phyloP scores from a whole-genome alignment of 257 asterid species.

The Solanum rostratum region DNA sequence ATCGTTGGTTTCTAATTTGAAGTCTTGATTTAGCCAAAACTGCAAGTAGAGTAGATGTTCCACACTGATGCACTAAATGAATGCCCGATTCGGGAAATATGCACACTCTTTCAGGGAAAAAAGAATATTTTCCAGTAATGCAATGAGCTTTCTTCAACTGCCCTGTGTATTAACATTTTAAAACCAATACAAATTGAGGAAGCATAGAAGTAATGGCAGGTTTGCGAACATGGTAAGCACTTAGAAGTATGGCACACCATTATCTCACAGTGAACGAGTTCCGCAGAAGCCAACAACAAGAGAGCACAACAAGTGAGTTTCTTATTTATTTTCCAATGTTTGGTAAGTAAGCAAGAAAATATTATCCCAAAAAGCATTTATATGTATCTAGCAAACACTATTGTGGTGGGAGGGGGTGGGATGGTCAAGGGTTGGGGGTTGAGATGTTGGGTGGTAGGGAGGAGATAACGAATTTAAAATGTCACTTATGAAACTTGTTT shows the following conservation, averaged over 20 bases:
- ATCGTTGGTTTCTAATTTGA: background rate
- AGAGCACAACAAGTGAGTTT: background rate
- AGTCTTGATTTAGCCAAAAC: background rate
- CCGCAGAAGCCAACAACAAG: background rate
- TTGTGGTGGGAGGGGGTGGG: too few relatives aligned
- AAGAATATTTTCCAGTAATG: background rate
- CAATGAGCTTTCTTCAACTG: background rate
- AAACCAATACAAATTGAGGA: background rate
- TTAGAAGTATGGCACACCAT: background rate
- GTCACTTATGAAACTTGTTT: too few relatives aligned
- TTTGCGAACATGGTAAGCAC: background rate
- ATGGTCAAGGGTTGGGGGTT: too few relatives aligned
- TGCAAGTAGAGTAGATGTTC: background rate
- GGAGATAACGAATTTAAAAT: too few relatives aligned
- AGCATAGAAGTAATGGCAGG: background rate
- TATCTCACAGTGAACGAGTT: background rate
- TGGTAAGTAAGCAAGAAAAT: too few relatives aligned
- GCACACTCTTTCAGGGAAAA: background rate
- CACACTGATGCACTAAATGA: background rate
- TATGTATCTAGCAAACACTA: too few relatives aligned
- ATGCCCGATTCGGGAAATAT: background rate
- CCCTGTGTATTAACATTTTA: background rate
- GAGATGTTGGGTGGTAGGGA: too few relatives aligned
- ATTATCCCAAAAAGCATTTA: too few relatives aligned
- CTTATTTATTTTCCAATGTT: too few relatives aligned